Base-by-base conservation (phyloP, 768 basidiomycete genomes). In the Megacollybia marginata region DNA sequence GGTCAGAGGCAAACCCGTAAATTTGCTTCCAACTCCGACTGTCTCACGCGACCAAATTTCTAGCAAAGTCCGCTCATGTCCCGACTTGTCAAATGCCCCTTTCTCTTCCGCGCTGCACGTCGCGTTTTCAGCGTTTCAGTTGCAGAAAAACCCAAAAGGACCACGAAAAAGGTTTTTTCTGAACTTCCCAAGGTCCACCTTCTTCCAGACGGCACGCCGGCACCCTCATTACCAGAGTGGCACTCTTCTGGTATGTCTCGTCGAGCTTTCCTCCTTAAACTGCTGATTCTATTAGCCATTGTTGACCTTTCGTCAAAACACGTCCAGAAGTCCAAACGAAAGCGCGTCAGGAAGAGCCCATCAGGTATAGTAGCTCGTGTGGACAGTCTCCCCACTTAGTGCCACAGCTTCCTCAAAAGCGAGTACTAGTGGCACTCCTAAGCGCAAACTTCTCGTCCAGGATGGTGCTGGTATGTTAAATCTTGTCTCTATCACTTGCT, bases 101-200 rank as follows among this genome's bases (percentile, higher is more conserved):
- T 23, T 44, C 3, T 28, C 44, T 31, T 44, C n/a, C 23, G 5
- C 15, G n/a, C 44, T 31, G 15, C 44, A 44, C 44, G 44, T 23
- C 44, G 44, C 28, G 13, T 8, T 44, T 44, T 44, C 23, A 16
- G 18, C 9, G 44, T 13, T 31, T 15, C 15, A 23, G 23, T 23
- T 11, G 15, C 44, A 44, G 23, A 28, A 28, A 44, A 44, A 31
- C 44, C 20, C 46, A 49, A 49, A 42, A 56, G 56, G 48, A 77
- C 73, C 1, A 73, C 62, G 54, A 88, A 83, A 60, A 75, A 69
- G 38, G 76, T 72, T 47, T 60, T 72, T 47, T 60, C 69, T 15
- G 83, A 87, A 23, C 71, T 90, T 5, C 88, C 88, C 11, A 66
- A 68, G 19, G 56, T 60, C 33, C 74, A 65, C 56, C 46, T 71